A percentile compares a stretch with the other conserved stretches of the same genome.
phyloP scores from a whole-genome alignment of 257 asterid species.

The Lithospermum erythrorhizon region DNA sequence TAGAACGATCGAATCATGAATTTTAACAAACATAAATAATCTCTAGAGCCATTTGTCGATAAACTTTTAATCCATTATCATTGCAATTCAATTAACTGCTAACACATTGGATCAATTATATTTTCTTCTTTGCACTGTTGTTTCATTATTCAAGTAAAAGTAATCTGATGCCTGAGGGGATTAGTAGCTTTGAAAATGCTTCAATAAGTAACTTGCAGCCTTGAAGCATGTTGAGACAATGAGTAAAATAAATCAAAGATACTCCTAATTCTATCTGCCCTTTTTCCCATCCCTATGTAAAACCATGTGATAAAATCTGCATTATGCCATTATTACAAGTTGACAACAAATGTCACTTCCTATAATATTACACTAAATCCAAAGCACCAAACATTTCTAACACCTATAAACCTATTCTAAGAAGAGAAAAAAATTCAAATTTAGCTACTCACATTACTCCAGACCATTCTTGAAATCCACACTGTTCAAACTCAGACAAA shows the following conservation, averaged over 20 bases:
- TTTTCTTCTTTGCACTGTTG: too few species aligned
- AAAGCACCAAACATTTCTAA: neutral
- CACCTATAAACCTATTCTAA: constrained; percentile 12
- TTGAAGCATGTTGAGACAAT: constrained; percentile 22
- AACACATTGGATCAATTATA: too few species aligned
- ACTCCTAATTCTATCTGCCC: neutral
- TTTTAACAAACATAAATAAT: too few species aligned
- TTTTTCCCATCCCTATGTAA: constrained; percentile 34
- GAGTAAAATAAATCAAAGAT: constrained; percentile 25
- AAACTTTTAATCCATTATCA: too few species aligned
- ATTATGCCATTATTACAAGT: constrained; percentile 7
- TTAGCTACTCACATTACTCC: constrained; percentile 17
- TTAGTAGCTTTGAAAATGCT: neutral
- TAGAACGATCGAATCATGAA: too few species aligned
- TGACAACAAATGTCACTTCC: constrained; percentile 5
- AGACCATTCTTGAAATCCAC: constrained; percentile 34
- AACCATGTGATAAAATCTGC: constrained; percentile 7
- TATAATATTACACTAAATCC: neutral
- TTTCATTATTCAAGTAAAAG: too few species aligned
- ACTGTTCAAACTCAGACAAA: constrained; percentile 28
- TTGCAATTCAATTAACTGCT: too few species aligned
- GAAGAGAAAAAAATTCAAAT: constrained; percentile 36
- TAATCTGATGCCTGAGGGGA: too few species aligned
- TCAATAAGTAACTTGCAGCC: constrained; percentile 5
- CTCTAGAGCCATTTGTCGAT: too few species aligned